phyloP scores from a whole-genome alignment of 805 yeast genomes.

The Diddensiella transvaalensis region DNA sequence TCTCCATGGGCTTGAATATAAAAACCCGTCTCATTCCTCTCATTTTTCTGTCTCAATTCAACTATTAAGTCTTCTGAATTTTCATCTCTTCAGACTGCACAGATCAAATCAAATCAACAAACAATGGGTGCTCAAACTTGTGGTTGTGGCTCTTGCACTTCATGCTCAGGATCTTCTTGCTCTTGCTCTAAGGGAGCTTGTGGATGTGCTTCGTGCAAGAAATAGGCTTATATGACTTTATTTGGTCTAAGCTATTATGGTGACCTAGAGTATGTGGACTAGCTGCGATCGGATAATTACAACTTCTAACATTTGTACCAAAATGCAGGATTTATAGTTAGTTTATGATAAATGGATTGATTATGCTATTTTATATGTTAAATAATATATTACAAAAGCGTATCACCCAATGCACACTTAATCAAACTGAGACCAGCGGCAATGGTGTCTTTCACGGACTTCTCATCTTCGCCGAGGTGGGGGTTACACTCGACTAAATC shows the following conservation, averaged over 20 bases:
- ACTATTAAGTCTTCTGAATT: too few species aligned
- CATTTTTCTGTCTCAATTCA: too few species aligned
- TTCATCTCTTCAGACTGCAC: too few species aligned
- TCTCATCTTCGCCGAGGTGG: slow-evolving; percentile 69
- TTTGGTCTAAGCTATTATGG: too few species aligned
- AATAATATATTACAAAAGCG: slow-evolving; percentile 62
- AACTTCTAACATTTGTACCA: too few species aligned
- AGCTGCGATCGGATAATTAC: too few species aligned
- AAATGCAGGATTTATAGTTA: too few species aligned
- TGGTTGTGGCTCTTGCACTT: background rate
- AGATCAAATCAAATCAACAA: background rate
- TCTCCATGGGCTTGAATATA: background rate
- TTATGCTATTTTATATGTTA: too few species aligned
- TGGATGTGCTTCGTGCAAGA: slow-evolving; percentile 13
- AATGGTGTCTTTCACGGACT: slow-evolving; percentile 77
- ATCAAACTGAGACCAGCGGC: slow-evolving; percentile 87
- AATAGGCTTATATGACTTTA: slow-evolving; percentile 4
- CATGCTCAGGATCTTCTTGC: background rate
- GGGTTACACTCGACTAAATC: slow-evolving; percentile 96
- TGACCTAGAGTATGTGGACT: too few species aligned
- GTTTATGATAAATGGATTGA: too few species aligned
- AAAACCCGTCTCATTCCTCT: too few species aligned
- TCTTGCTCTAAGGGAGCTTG: slow-evolving; percentile 5
- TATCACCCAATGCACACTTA: slow-evolving; percentile 92
- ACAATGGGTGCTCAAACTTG: background rate